A percentile compares a stretch with the other conserved stretches of the same genome.
Conservation (phyloP, 2,329 filamentous ascomycete species). For the Fusarium tuaranense region DNA sequence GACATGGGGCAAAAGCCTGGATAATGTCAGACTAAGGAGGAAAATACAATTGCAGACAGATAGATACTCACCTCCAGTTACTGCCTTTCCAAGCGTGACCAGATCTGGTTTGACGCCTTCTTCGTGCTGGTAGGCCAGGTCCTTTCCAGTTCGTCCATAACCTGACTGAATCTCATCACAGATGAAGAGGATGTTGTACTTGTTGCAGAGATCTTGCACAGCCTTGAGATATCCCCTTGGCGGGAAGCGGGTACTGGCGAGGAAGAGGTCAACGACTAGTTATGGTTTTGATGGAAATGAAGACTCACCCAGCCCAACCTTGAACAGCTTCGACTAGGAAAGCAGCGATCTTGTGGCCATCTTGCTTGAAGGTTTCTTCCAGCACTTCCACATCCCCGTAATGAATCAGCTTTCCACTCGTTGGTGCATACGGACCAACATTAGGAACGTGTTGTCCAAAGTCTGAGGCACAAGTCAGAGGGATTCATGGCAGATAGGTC, state of each 20-base stretch:
- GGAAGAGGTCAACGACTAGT: not conserved
- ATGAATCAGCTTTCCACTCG: slow-evolving; percentile 10
- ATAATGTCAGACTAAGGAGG: not conserved
- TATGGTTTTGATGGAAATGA: slow-evolving; percentile 68
- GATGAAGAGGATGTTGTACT: slow-evolving; percentile 95
- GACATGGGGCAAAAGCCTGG: slow-evolving; percentile 18
- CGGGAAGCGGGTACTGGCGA: slow-evolving; percentile 12
- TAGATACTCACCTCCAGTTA: slow-evolving; percentile 76
- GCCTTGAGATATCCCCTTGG: slow-evolving; percentile 72
- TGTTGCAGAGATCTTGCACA: slow-evolving; percentile 86
- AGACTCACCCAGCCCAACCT: slow-evolving; percentile 88
- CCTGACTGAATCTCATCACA: slow-evolving; percentile 98
- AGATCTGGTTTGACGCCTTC: slow-evolving; percentile 90
- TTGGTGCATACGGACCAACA: slow-evolving; percentile 15
- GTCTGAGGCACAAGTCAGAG: not conserved
- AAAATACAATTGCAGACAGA: too few relatives aligned
- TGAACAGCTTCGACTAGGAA: slow-evolving; percentile 79
- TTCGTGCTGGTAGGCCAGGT: slow-evolving; percentile 86
- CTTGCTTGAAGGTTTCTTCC: slow-evolving; percentile 6
- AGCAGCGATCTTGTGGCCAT: slow-evolving; percentile 67
- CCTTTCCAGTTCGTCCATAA: slow-evolving; percentile 89
- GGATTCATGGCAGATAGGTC: accelerated
- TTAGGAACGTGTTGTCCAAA: slow-evolving; percentile 19
- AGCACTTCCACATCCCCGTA: slow-evolving; percentile 17
- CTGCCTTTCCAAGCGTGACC: slow-evolving; percentile 91